Conservation (phyloP, 2,329 filamentous ascomycete genomes). For the Shiraia sp. region DNA sequence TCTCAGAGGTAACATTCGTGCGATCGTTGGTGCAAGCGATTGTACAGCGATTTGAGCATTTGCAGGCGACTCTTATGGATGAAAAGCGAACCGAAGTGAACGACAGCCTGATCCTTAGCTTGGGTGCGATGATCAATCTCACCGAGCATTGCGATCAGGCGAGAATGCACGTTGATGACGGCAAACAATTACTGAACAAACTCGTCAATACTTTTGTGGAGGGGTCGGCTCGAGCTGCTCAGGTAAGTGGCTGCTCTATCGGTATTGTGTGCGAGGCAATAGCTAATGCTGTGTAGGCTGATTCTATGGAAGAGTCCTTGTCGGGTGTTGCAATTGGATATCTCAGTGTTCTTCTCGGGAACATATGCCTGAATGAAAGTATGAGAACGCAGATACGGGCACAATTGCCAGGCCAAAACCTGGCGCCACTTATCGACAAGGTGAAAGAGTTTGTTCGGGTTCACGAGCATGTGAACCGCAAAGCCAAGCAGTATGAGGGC, state of each 20-base stretch:
- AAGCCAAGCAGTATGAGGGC: constrained; percentile 50
- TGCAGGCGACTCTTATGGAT: constrained; percentile 44
- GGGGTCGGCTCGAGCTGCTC: constrained; percentile 65
- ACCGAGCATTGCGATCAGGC: constrained; percentile 74
- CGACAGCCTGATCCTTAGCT: constrained; percentile 74
- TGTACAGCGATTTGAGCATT: constrained; percentile 24
- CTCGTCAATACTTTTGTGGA: constrained; percentile 70
- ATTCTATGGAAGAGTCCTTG: constrained; percentile 68
- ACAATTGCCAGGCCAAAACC: constrained; percentile 51
- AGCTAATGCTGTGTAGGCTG: constrained; percentile 47
- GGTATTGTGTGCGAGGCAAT: neutral
- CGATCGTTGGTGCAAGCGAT: constrained; percentile 40
- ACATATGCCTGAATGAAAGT: constrained; percentile 66
- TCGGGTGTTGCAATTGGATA: constrained; percentile 86
- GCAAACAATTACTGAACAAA: constrained; percentile 56
- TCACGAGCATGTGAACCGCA: constrained; percentile 61
- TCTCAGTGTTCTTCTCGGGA: constrained; percentile 80
- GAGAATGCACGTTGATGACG: constrained; percentile 35
- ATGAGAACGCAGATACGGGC: constrained; percentile 49
- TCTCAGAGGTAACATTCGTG: constrained; percentile 61
- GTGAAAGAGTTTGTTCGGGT: constrained; percentile 66
- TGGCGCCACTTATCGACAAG: constrained; percentile 58
- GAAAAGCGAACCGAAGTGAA: constrained; percentile 59
- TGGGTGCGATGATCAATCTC: constrained; percentile 87
- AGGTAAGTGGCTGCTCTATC: constrained; percentile 59